These are phyloP conservation scores for Gymnopus androsaceus DNA, from an alignment of 1,284 basidiomycete species.

Conservation along the genomic window DNA sequence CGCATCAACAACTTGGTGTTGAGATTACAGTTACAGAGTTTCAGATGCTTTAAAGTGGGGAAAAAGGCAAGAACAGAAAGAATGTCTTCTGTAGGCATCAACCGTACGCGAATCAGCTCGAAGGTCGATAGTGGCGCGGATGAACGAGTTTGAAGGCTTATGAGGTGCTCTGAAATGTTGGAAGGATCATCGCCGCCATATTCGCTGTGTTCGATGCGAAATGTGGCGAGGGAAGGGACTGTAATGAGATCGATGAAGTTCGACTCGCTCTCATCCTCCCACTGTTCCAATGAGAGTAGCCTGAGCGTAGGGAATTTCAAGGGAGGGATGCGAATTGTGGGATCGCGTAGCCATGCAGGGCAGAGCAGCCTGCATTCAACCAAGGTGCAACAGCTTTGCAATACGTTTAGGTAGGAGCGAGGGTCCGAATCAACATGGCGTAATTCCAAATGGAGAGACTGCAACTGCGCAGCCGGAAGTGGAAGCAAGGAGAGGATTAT, in stretches of 20 bases:
- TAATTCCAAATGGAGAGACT: background rate
- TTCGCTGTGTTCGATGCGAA: conserved; percentile 2
- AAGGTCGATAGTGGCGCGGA: background rate
- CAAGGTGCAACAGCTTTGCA: background rate
- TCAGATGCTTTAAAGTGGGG: background rate
- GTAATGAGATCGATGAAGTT: conserved; percentile 2
- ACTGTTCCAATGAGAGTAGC: conserved; percentile 1
- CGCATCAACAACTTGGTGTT: conserved; percentile 1
- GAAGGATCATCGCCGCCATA: conserved; percentile 1
- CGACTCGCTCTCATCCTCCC: background rate
- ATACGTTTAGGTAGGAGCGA: background rate
- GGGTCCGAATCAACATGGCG: background rate
- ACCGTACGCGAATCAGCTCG: background rate
- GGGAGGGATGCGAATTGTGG: background rate
- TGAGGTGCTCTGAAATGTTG: background rate
- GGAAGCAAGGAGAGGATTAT: background rate
- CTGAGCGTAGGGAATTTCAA: background rate
- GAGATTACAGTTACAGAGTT: conserved; percentile 1
- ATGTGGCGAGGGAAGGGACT: background rate
- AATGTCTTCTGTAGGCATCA: background rate
- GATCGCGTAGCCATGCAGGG: background rate
- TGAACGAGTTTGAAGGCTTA: background rate
- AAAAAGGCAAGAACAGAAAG: background rate
- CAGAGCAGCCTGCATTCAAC: background rate
- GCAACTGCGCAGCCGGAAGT: background rate